phyloP scores from a whole-genome alignment of 257 asterid species.

The Ajuga chamaepitys region DNA sequence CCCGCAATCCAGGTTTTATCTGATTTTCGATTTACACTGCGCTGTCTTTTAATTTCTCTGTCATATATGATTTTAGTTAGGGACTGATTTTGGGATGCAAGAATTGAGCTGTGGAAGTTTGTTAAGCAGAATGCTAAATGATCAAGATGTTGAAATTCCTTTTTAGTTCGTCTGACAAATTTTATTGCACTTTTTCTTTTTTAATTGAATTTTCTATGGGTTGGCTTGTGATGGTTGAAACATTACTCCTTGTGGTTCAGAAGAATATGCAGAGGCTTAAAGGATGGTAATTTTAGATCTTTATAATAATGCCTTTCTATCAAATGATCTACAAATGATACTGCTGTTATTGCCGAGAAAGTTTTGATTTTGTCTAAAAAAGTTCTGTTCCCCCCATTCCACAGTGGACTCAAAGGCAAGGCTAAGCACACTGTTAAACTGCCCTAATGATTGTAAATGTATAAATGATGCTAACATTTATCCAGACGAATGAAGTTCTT shows the following conservation, averaged over 20 bases:
- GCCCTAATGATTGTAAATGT: background rate
- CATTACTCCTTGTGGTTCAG: background rate
- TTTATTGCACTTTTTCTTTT: background rate
- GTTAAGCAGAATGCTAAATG: conserved; percentile 9
- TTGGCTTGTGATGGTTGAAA: conserved; percentile 7
- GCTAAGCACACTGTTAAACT: background rate
- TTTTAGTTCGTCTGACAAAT: background rate
- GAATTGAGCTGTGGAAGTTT: conserved; percentile 6
- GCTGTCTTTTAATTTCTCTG: background rate
- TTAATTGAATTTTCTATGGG: background rate
- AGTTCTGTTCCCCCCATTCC: background rate
- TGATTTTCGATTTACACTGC: background rate
- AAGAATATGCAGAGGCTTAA: background rate
- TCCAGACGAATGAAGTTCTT: background rate
- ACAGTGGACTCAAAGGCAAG: background rate
- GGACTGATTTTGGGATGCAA: background rate
- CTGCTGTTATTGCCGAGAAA: background rate
- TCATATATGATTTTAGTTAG: background rate
- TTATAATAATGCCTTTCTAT: background rate
- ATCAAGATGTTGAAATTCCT: conserved; percentile 9
- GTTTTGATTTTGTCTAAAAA: background rate
- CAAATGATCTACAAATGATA: background rate
- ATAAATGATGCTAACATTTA: background rate
- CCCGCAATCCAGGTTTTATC: background rate
- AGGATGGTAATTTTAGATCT: background rate